Evolutionary conservation across 805 yeast genomes (phyloP).

Genomic region (Kodamaea neixiangensis): DNA sequence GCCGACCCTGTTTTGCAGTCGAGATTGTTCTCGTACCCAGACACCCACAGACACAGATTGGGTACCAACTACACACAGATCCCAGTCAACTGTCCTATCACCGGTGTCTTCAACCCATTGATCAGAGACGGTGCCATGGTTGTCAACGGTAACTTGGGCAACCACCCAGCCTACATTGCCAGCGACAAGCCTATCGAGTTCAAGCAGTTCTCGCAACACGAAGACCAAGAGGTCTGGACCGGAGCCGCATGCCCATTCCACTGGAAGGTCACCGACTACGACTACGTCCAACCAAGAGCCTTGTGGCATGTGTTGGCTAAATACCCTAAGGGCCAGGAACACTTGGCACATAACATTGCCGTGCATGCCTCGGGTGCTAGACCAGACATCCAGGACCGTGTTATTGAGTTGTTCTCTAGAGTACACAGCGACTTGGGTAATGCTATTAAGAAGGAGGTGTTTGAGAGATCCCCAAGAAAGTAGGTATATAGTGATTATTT

Average conservation of each 20-base stretch:
- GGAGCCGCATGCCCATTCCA: conserved; percentile 85
- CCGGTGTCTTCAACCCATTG: conserved; percentile 59
- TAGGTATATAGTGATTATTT: conserved; percentile 16
- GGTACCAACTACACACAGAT: conserved; percentile 68
- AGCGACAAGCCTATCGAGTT: conserved; percentile 55
- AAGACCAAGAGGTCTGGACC: conserved; percentile 76
- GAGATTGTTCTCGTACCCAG: conserved; percentile 73
- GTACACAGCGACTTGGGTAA: conserved; percentile 70
- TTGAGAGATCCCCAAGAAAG: conserved; percentile 52
- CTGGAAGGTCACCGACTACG: conserved; percentile 76
- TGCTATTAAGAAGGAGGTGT: conserved; percentile 64
- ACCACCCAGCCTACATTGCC: conserved; percentile 72
- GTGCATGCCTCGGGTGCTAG: conserved; percentile 71
- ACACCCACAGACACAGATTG: conserved; percentile 75
- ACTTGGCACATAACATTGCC: conserved; percentile 82
- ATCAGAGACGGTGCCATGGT: conserved; percentile 81
- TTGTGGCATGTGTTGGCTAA: conserved; percentile 78
- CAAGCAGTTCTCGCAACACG: conserved; percentile 49
- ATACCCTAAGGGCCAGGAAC: conserved; percentile 79
- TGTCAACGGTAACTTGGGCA: conserved; percentile 65
- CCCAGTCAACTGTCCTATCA: conserved; percentile 74
- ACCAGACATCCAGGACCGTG: conserved; percentile 75
- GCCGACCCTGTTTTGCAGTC: conserved; percentile 80
- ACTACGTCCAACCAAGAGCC: conserved; percentile 74
- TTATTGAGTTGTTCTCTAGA: conserved; percentile 71